Evolutionary conservation across 208 protist species (phyloP), one percentile per base, ranked within the genome.

Genomic region (Wallacemonas sp.): DNA sequence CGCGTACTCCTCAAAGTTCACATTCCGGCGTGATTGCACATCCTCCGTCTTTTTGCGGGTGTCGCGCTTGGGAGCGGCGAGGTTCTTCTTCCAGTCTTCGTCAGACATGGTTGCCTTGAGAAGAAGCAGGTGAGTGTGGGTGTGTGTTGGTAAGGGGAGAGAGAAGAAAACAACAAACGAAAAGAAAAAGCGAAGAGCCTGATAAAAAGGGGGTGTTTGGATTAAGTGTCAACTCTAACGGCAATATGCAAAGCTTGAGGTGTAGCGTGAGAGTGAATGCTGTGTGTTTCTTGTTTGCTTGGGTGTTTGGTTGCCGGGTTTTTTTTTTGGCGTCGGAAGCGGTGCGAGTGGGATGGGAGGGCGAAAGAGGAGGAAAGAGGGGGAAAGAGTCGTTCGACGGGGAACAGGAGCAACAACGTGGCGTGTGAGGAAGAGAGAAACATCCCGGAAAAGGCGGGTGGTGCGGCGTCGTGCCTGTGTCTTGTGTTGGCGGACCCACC

Each of bases 1-100:
- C 63, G 84, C 88, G 73, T 98, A 99, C 63, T 99, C 98, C 71
- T 99, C 98, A 82, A 99, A 99, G 54, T 95, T 94, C 50, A 97
- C 95, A 61, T 98, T 98, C 66, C 98, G 98, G n/a, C 97, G 98
- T 22, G 87, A 89, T 42, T 97, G 97, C 30, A 99, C 98, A 94
- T 99, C 98, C 73, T 99, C 89, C 41, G 95, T 97, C 82, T 97
- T 91, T 74, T 94, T 95, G 61, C 94, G 86, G 27, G 63, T 87
- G 68, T 97, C 92, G 70, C 78, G 79, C 70, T 76, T 73, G 33
- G 91, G 93, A 9, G 72, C 72, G 36, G 54, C 60, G 26, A 97
- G 68, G 48, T 87, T 78, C 46, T 73, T 75, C 73, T 94, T 97
- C 92, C 92, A 97, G 66, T 95, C 83, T 30, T 88, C 76, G 66